Evolutionary conservation across 495 filamentous ascomycete genomes (phyloP).

Genomic region (Podospora pseudopauciseta): DNA sequence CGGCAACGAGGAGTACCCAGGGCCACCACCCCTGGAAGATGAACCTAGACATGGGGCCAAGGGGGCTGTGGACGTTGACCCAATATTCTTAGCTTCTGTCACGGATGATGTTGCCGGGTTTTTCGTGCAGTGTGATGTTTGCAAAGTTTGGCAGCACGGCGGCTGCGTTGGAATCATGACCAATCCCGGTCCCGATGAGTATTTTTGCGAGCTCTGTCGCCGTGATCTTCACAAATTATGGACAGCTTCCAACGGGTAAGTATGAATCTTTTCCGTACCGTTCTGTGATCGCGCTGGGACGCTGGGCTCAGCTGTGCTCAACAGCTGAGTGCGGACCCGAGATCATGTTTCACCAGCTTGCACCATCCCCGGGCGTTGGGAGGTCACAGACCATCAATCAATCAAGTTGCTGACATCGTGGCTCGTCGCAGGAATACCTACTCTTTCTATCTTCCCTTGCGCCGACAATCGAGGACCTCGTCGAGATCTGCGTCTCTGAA

Average conservation of each 20-base stretch:
- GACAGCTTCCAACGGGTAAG: constrained; percentile 80
- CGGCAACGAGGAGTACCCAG: constrained; percentile 90
- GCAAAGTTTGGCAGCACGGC: constrained; percentile 98
- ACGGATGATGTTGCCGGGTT: constrained; percentile 87
- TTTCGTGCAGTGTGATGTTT: constrained; percentile 96
- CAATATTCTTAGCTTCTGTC: constrained; percentile 62
- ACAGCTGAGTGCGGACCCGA: constrained; percentile 20
- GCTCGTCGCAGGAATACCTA: constrained; percentile 47
- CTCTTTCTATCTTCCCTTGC: constrained; percentile 54
- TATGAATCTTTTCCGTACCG: constrained; percentile 23
- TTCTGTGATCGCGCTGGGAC: constrained; percentile 10
- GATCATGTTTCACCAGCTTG: constrained; percentile 24
- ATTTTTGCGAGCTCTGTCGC: constrained; percentile 94
- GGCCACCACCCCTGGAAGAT: constrained; percentile 68
- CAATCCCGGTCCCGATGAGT: constrained; percentile 89
- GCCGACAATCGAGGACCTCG: constrained; percentile 42
- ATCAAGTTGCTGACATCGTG: constrained; percentile 32
- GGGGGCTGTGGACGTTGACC: constrained; percentile 49
- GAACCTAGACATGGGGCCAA: constrained; percentile 51
- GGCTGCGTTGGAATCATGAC: constrained; percentile 97
- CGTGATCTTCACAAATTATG: constrained; percentile 84
- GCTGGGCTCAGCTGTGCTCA: constrained; percentile 27
- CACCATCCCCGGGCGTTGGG: neutral
- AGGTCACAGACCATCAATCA: neutral
- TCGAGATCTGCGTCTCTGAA: constrained; percentile 55